Evolutionary conservation across 2,329 filamentous ascomycete species (phyloP).

Genomic region (Fusarium dimerum): DNA sequence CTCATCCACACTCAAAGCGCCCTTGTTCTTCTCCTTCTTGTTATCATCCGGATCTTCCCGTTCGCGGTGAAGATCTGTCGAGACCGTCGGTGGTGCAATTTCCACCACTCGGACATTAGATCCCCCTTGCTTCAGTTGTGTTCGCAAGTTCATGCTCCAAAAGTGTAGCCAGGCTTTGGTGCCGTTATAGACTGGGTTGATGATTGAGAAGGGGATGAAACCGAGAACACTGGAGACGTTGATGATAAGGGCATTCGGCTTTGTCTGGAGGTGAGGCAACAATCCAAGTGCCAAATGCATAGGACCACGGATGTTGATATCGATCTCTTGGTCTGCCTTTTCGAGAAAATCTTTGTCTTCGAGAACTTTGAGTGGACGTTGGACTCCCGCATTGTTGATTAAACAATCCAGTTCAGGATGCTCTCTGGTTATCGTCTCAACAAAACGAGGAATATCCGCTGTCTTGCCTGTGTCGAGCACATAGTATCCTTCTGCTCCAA

Average conservation of each 20-base stretch:
- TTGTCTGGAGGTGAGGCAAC: slow-evolving; percentile 49
- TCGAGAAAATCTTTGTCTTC: slow-evolving; percentile 44
- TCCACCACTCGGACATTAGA: slow-evolving; percentile 52
- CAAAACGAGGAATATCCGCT: slow-evolving; percentile 44
- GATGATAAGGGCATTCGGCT: slow-evolving; percentile 46
- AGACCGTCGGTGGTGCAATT: slow-evolving; percentile 56
- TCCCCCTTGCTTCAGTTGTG: slow-evolving; percentile 44
- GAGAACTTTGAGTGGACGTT: slow-evolving; percentile 50
- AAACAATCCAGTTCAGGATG: slow-evolving; percentile 56
- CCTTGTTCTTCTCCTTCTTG: slow-evolving; percentile 54
- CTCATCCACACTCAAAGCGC: slow-evolving; percentile 48
- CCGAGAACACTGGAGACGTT: slow-evolving; percentile 57
- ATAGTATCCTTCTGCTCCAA: slow-evolving; percentile 53
- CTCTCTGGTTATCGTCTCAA: slow-evolving; percentile 45
- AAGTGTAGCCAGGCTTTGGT: slow-evolving; percentile 61
- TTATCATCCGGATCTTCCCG: slow-evolving; percentile 57
- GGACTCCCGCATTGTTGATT: slow-evolving; percentile 61
- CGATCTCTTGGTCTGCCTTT: slow-evolving; percentile 57
- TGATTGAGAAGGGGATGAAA: slow-evolving; percentile 51
- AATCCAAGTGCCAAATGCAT: slow-evolving; percentile 55
- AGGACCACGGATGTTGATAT: slow-evolving; percentile 59
- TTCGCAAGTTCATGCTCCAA: slow-evolving; percentile 55
- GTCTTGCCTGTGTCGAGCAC: slow-evolving; percentile 51
- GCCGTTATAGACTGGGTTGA: slow-evolving; percentile 61
- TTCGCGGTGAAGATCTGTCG: slow-evolving; percentile 57